Evolutionary conservation across 139 green algal genomes (phyloP), one percentile per base, ranked within the genome.

Genomic region (Micractinium conductrix): DNA sequence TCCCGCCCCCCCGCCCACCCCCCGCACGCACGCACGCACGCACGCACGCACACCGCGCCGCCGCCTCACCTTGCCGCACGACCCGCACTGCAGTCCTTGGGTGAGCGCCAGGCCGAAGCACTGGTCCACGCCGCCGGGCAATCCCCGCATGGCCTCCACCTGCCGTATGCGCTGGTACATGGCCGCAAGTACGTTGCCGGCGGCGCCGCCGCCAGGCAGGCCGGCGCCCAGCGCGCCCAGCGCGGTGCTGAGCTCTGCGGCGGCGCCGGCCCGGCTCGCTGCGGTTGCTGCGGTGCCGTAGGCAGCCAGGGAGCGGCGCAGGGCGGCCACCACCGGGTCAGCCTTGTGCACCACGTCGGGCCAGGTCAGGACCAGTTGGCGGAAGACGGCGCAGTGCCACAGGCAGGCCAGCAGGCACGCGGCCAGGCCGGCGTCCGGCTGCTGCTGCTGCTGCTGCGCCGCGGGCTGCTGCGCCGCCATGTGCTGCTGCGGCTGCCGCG

Each of bases 101-200:
- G 69, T 50, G 22, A 76, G 69, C 40, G 30, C 24, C 69, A 76
- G 69, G 26, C 69, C 69, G 7, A 76, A 76, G 69, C 69, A 76
- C 69, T 76, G 69, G 69, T 76, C 69, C 40, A 76, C 69, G 24
- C 69, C 69, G 10, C 40, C 50, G 69, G 69, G 69, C 40, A 76
- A 55, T 40, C 69, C 69, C 7, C 69, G 69, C 69, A 76, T 76
- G 40, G 33, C 37, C 44, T 62, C 44, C 72, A 79, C 72, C 44
- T 79, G 30, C 4, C 72, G 72, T 26, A 79, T 60, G 43, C 72
- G 72, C 30, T 60, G 10, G 44, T 79, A 79, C 43, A 79, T 43
- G 72, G 30, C 72, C 24, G 8, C 16, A 9, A 79, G 43, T n/a
- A 79, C 72, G 44, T 79, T 44, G 44, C 72, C 72, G 3, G 43